A percentile compares a stretch with the other conserved stretches of the same genome.
phyloP scores from a whole-genome alignment of 805 yeast species.

The Jamesozyma rosinii region DNA sequence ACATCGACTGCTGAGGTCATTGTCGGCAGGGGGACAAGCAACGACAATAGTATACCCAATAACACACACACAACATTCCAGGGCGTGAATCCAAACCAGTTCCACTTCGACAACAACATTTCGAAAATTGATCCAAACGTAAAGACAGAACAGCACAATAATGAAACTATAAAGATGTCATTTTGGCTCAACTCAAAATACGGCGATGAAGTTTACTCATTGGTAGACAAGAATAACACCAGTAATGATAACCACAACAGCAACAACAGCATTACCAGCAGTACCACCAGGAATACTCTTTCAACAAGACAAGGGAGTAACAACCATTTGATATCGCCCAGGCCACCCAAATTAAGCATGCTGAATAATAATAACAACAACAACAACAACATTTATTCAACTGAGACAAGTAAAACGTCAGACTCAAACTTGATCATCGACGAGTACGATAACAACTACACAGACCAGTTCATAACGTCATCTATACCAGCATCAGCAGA shows the following conservation, averaged over 20 bases:
- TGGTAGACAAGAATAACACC: slow-evolving; percentile 5
- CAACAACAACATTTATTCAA: neutral
- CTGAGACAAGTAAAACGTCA: neutral
- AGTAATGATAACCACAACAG: neutral
- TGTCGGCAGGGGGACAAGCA: neutral
- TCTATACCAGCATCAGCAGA: neutral
- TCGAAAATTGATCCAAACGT: slow-evolving; percentile 21
- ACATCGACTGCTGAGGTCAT: neutral
- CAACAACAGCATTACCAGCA: neutral
- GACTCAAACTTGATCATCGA: neutral
- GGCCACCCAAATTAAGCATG: slow-evolving; percentile 6
- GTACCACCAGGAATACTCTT: slow-evolving; percentile 1
- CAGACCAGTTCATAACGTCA: neutral
- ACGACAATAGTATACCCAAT: too few relatives aligned
- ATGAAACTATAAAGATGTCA: slow-evolving; percentile 13
- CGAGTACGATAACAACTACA: neutral
- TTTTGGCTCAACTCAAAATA: slow-evolving; percentile 20
- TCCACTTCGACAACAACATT: slow-evolving; percentile 19
- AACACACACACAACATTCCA: neutral
- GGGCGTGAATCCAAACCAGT: slow-evolving; percentile 11
- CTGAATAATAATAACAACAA: neutral
- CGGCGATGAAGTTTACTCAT: slow-evolving; percentile 20
- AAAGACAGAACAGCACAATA: slow-evolving; percentile 10
- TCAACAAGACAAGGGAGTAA: neutral
- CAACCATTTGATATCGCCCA: slow-evolving; percentile 6